Evolutionary conservation across 2,329 filamentous ascomycete species (phyloP).

Genomic region (Penicillium freii): DNA sequence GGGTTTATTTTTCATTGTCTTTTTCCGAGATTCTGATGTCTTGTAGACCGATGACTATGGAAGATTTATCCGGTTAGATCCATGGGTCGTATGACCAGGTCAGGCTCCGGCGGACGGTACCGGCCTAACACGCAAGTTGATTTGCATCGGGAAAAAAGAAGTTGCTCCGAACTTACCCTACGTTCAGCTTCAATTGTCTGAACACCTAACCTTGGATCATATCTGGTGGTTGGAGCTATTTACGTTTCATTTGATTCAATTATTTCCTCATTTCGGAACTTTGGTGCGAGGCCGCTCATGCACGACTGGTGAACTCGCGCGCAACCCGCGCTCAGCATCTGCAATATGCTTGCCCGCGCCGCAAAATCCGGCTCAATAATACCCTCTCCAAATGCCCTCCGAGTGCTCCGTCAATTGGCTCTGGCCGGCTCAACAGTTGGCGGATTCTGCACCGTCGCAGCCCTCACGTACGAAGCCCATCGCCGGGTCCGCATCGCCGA

Average conservation of each 20-base stretch:
- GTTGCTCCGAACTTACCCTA: slow-evolving; percentile 16
- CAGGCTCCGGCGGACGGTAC: slow-evolving; percentile 7
- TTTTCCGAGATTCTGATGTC: neutral
- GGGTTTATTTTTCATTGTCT: neutral
- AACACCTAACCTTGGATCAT: neutral
- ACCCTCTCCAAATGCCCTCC: slow-evolving; percentile 47
- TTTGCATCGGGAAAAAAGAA: slow-evolving; percentile 19
- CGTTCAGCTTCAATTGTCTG: slow-evolving; percentile 10
- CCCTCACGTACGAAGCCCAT: slow-evolving; percentile 44
- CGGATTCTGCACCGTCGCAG: slow-evolving; percentile 42
- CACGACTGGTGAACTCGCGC: slow-evolving; percentile 22
- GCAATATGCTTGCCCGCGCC: slow-evolving; percentile 35
- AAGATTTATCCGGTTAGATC: neutral
- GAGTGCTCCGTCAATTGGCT: slow-evolving; percentile 38
- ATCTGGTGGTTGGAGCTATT: neutral
- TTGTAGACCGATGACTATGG: neutral
- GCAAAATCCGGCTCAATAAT: slow-evolving; percentile 32
- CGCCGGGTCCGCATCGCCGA: slow-evolving; percentile 43
- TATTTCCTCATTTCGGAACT: neutral
- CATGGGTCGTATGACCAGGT: slow-evolving; percentile 10
- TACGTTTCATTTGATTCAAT: neutral
- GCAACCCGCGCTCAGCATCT: slow-evolving; percentile 27
- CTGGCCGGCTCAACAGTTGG: slow-evolving; percentile 41
- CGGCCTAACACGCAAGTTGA: slow-evolving; percentile 16
- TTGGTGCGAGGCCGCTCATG: slow-evolving; percentile 14